Evolutionary conservation across 2,329 filamentous ascomycete genomes (phyloP), one percentile per base, ranked within the genome.

Genomic region (Fusarium longipes): DNA sequence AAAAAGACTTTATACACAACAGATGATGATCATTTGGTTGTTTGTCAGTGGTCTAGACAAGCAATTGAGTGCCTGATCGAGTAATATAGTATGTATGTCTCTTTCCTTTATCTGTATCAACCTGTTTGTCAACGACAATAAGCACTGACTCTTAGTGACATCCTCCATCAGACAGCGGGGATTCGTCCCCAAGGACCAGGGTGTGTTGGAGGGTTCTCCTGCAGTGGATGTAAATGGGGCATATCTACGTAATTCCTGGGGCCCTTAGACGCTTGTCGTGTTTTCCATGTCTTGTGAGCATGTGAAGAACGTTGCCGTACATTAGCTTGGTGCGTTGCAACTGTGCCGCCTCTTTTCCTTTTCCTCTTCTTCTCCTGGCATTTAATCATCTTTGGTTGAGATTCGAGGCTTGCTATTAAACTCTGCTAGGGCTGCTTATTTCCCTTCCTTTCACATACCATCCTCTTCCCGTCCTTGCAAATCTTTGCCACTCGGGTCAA

Each of bases 171-270:
- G 18, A 27, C 27, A 36, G 65, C 61, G 48, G 65, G 65, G 65
- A 62, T 36, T 45, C 55, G 29, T 38, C 50, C 47, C 49, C 20
- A 29, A 38, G 39, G 33, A 53, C 45, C 59, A 67, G 47, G 64
- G 58, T 17, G 51, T 32, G 20, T 48, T 25, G 22, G 32, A 58
- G 40, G 52, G 53, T 44, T 57, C 53, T 59, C 32, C 50, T 57
- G 36, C 42, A 39, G 42, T 67, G 61, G 60, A 64, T 43, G 54
- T 39, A 53, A 52, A 53, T 49, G 60, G 62, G 60, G 60, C 60
- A 49, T 29, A 58, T 53, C 65, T 51, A 68, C 65, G 65, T 68
- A 68, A 66, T 61, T 62, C 44, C 48, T 57, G 65, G 60, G 55
- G 38, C 54, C 45, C 60, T 65, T 56, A 40, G 27, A 44, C 36